These are phyloP conservation scores for Cicer bijugum DNA, from an alignment of 306 rosid genomes.

Conservation along the genomic window DNA sequence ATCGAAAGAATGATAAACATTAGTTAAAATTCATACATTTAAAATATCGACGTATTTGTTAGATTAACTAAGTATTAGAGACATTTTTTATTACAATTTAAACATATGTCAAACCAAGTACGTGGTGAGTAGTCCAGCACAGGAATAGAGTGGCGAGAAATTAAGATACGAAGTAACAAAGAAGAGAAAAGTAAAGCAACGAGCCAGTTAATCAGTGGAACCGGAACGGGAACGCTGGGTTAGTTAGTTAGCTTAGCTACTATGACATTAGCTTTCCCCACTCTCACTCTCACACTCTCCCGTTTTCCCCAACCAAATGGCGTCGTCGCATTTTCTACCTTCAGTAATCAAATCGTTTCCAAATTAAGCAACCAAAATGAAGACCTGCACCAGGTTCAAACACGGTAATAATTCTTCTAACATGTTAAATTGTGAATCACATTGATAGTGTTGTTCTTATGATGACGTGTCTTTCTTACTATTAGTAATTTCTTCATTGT, in stretches of 20 bases:
- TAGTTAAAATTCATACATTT: no score
- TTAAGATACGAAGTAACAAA: background rate
- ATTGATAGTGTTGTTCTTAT: background rate
- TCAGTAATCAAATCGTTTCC: slow-evolving; percentile 46
- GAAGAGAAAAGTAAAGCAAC: background rate
- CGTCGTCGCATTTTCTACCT: slow-evolving; percentile 46
- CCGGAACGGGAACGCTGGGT: background rate
- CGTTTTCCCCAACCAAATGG: slow-evolving; percentile 44
- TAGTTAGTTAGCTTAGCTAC: background rate
- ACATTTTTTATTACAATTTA: no score
- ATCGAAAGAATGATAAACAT: no score
- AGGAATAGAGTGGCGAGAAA: background rate
- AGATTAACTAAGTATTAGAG: no score
- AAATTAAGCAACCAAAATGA: slow-evolving; percentile 38
- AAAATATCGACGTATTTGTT: no score
- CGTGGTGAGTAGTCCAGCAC: slow-evolving; percentile 34
- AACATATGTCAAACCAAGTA: background rate
- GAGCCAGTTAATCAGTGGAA: background rate
- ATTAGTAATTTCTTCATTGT: background rate
- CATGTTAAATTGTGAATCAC: background rate
- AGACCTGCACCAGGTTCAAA: slow-evolving; percentile 55
- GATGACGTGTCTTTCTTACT: background rate
- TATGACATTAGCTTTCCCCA: slow-evolving; percentile 30
- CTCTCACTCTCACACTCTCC: background rate
- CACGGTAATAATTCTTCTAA: slow-evolving; percentile 53